Conservation (phyloP, 768 basidiomycete genomes). For the Cyathus striatus region DNA sequence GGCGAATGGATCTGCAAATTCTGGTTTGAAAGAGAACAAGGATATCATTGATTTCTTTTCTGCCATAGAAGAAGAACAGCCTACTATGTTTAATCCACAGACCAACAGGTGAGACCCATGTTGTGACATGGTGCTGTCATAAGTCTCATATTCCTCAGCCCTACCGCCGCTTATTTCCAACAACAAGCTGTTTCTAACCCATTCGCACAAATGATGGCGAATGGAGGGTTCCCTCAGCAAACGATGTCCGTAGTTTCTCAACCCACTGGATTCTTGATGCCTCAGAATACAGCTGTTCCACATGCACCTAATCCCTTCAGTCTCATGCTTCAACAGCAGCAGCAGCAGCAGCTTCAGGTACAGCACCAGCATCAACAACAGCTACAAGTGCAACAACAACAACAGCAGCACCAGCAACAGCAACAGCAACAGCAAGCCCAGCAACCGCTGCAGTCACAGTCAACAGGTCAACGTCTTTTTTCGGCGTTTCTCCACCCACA, state of each 20-base stretch:
- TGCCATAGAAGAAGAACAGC: constrained; percentile 79
- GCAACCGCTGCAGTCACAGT: constrained; percentile 21
- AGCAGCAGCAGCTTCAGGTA: constrained; percentile 33
- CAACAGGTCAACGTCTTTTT: no score
- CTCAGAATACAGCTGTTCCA: constrained; percentile 42
- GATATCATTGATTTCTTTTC: constrained; percentile 81
- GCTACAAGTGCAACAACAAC: constrained; percentile 36
- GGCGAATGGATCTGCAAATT: constrained; percentile 5
- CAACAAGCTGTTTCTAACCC: constrained; percentile 69
- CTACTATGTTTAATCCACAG: constrained; percentile 64
- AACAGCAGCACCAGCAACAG: constrained; percentile 28
- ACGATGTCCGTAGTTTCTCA: constrained; percentile 40
- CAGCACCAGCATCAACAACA: constrained; percentile 53
- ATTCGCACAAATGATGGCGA: constrained; percentile 60
- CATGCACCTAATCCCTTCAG: constrained; percentile 39
- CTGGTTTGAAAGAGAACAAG: constrained; percentile 34
- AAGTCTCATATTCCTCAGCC: no score
- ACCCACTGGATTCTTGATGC: constrained; percentile 50
- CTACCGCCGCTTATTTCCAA: constrained; percentile 35
- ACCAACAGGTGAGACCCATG: constrained; percentile 42
- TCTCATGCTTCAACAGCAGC: constrained; percentile 27
- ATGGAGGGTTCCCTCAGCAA: constrained; percentile 37
- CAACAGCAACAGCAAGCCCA: constrained; percentile 18
- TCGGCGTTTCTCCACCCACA: constrained; percentile 19
- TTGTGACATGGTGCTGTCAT: no score